Evolutionary conservation across 139 green algal genomes (phyloP), one percentile per base, ranked within the genome.

Genomic region (Pycnococcus provasolii): DNA sequence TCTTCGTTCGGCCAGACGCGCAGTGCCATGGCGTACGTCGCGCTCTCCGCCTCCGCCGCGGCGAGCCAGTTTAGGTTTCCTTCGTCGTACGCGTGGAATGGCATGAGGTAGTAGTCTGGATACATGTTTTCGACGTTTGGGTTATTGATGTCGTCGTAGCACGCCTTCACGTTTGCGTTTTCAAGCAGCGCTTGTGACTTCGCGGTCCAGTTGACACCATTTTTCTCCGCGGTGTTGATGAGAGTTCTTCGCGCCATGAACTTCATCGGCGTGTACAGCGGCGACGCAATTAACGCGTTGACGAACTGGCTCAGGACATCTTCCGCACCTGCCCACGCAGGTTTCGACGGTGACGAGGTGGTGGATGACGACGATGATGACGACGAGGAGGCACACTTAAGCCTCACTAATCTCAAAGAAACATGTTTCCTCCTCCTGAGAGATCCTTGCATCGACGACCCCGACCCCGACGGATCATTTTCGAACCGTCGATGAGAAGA

Each of bases 11-110:
- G 69, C 51, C 52, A 75, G 2, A 75, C 63, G 15, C 71, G 51
- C 7, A 72, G 50, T 1, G 63, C 71, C 71, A 77, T 77, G 37
- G 57, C 53, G 59, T 77, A 63, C 52, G 71, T 72, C 59, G 71
- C 71, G 4, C 54, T 50, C 55, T 72, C 44, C 43, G 59, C 71
- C 47, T 77, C 71, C 2, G 51, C 62, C 1, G 71, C 71, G 44
- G 71, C 74, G 42, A 73, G 45, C 75, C 75, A 81, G 71, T 66
- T 73, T 45, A 81, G 66, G 60, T 81, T 81, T 9, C 71, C 71
- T 42, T 78, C 58, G 15, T 70, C 45, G 70, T 81, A 81, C 8
- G 71, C 75, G 62, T 81, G 75, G 55, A 81, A 81, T 7, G 54
- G 52, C 62, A 76, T 50, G 37, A 78, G 45, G 62, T 81, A 81